Base-by-base conservation (phyloP, 345 rosid species). In the Lenwebbia sp. region DNA sequence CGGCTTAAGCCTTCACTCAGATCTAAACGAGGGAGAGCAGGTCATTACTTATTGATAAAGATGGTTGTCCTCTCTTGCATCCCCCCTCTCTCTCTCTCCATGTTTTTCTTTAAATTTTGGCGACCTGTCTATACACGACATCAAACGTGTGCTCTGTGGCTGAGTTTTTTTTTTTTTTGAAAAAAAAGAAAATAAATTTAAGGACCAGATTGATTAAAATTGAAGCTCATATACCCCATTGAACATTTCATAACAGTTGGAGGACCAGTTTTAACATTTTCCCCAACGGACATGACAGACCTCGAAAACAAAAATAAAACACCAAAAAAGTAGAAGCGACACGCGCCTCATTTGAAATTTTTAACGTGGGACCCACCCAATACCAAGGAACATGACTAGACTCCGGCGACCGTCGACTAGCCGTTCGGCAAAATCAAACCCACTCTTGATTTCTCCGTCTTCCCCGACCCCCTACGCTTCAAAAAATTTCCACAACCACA, bases 401-500 rank as follows among this genome's bases (percentile, higher is more conserved):
- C n/a, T n/a, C n/a, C 81, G 47, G 6, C 47, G 47, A 30, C 40
- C 26, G 55, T 54, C 26, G 85, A 54, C 33, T 89, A 90, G 89
- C 91, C 91, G 91, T 70, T 90, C 89, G 62, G 86, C 52, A 12
- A 50, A 86, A 65, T 70, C 86, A 58, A 84, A 53, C 54, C 57
- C 40, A 54, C n/a, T 0, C 54, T 23, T 60, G 82, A 33, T 30
- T 58, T 52, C 30, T 84, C 49, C 37, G 50, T 81, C 62, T 6
- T 85, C 81, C 47, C 26, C 47, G 26, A 7, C 78, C 78, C n/a
- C 47, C 81, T 19, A 37, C 81, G 25, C 81, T 37, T 19, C 26
- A 37, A 33, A 33, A 70, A 17, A 4, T 33, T 33, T 22, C 81
- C 12, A 70, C 23, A 70, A 19, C 47, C 47, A 37, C 78, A 4